Percentiles rank a stretch among this genome's conserved stretches.
Evolutionary conservation across 2,329 filamentous ascomycete genomes (phyloP).

Genomic region (Tolypocladium paradoxum): DNA sequence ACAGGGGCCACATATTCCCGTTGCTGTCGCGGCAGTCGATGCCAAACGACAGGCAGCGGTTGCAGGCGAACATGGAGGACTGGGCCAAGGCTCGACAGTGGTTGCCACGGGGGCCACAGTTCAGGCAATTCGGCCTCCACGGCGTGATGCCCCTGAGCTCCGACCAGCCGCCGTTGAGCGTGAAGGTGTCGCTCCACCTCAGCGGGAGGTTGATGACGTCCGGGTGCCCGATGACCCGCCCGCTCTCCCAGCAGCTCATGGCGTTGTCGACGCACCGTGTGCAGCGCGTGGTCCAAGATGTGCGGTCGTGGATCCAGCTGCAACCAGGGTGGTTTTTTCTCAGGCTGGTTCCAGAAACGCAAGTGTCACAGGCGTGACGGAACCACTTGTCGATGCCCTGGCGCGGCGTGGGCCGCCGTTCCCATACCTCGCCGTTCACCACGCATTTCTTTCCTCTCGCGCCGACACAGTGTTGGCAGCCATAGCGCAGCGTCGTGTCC

Average conservation of each 20-base stretch:
- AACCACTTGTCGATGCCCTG: conserved; percentile 10
- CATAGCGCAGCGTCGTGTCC: conserved; percentile 9
- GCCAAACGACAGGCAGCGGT: conserved; percentile 18
- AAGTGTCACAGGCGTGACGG: conserved; percentile 13
- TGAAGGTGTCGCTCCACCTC: conserved; percentile 6
- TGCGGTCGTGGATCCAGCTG: conserved; percentile 12
- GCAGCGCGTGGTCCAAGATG: conserved; percentile 11
- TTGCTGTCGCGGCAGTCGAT: conserved; percentile 14
- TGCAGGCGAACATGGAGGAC: conserved; percentile 10
- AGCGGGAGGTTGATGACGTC: conserved; percentile 1
- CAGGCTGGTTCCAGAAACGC: conserved; percentile 3
- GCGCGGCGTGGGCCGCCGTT: conserved; percentile 7
- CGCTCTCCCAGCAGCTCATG: conserved; percentile 10
- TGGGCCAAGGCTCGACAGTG: conserved; percentile 10
- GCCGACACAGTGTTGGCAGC: conserved; percentile 9
- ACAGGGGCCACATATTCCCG: conserved; percentile 10
- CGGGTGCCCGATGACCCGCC: conserved; percentile 5
- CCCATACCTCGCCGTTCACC: conserved; percentile 3
- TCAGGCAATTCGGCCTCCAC: conserved; percentile 7
- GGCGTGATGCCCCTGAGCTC: conserved; percentile 7
- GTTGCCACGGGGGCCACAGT: conserved; percentile 4
- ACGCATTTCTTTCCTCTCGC: conserved; percentile 2
- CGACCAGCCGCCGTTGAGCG: conserved; percentile 7
- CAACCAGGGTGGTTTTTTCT: conserved; percentile 5
- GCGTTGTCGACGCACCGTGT: conserved; percentile 7